A percentile compares a stretch with the other conserved stretches of the same genome.
phyloP scores from a whole-genome alignment of 2,329 filamentous ascomycete species.

The Ascochyta rabiei region DNA sequence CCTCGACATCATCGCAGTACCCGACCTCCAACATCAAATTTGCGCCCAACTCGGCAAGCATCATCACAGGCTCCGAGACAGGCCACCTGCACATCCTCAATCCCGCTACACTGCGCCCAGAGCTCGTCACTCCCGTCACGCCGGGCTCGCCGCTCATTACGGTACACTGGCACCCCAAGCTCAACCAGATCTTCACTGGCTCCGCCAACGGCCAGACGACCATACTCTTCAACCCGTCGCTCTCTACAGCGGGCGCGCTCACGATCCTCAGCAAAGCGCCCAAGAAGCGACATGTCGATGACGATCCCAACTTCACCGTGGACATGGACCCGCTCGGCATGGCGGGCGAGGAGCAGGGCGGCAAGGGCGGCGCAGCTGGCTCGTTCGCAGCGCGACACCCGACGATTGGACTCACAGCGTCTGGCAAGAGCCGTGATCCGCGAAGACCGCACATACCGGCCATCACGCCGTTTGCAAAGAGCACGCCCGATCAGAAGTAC shows the following conservation, averaged over 20 bases:
- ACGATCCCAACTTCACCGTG: constrained; percentile 79
- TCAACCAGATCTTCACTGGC: constrained; percentile 95
- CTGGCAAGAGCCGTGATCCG: constrained; percentile 78
- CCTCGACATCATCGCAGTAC: constrained; percentile 83
- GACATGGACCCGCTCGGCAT: constrained; percentile 78
- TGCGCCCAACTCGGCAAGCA: constrained; percentile 79
- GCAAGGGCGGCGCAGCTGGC: constrained; percentile 56
- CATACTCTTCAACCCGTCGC: constrained; percentile 86
- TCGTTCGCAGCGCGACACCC: constrained; percentile 67
- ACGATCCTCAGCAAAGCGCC: constrained; percentile 91
- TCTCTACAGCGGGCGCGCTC: constrained; percentile 80
- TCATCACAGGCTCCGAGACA: constrained; percentile 85
- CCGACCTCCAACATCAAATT: constrained; percentile 88
- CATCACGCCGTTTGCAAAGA: constrained; percentile 88
- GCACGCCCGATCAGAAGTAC: constrained; percentile 85
- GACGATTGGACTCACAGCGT: constrained; percentile 75
- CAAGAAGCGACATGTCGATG: constrained; percentile 94
- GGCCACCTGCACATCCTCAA: constrained; percentile 93
- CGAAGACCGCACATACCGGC: constrained; percentile 82
- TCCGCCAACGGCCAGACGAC: constrained; percentile 90
- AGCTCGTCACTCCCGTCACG: constrained; percentile 88
- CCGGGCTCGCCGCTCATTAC: constrained; percentile 81
- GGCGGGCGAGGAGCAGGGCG: constrained; percentile 72
- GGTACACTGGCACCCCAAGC: constrained; percentile 88
- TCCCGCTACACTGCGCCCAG: constrained; percentile 83